Evolutionary conservation across 2,329 filamentous ascomycete species (phyloP), one percentile per base, ranked within the genome.

Genomic region (Xylariaceae sp.): DNA sequence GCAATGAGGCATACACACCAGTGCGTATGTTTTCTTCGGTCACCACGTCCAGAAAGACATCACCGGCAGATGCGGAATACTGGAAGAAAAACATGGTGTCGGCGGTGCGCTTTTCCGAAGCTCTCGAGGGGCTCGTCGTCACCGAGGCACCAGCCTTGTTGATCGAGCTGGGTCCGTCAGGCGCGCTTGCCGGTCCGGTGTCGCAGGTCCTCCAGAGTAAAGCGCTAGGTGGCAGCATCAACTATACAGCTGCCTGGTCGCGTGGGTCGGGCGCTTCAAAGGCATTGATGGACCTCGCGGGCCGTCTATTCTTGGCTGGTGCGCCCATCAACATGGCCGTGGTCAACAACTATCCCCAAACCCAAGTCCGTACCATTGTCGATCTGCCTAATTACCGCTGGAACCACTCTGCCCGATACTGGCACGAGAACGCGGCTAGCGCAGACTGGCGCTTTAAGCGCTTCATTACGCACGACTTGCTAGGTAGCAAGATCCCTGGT

Each of bases 1-100:
- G n/a, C n/a, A n/a, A n/a, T n/a, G n/a, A n/a, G n/a, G n/a, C n/a
- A n/a, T n/a, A n/a, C n/a, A n/a, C n/a, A 18, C 2, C 9, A n/a
- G 10, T 27, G 5, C 13, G 15, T 10, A 50, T 63, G 50, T 61
- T 56, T 36, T 61, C 58, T 1, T 59, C 59, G 0, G 50, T 53
- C 4, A 27, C 50, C 2, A 41, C 15, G 7, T 37, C 27, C 2
- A 47, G 30, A 20, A 6, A 42, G 18, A 43, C n/a, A 1, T 15
- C 6, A 1, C 10, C 27, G 9, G 16, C 50, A 1, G 46, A 59
- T 33, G 45, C 57, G 0, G 1, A 26, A 1, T 71, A 70, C 39
- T 71, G 68, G 69, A 62, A 58, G 33, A 33, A n/a, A 0, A 71
- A 70, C 48, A 66, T 70, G 64, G 47, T 65, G 0, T 67, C 62